A percentile compares a stretch with the other conserved stretches of the same genome.
phyloP scores from a whole-genome alignment of 2,329 filamentous ascomycete species.

The Stagonosporopsis vannaccii region DNA sequence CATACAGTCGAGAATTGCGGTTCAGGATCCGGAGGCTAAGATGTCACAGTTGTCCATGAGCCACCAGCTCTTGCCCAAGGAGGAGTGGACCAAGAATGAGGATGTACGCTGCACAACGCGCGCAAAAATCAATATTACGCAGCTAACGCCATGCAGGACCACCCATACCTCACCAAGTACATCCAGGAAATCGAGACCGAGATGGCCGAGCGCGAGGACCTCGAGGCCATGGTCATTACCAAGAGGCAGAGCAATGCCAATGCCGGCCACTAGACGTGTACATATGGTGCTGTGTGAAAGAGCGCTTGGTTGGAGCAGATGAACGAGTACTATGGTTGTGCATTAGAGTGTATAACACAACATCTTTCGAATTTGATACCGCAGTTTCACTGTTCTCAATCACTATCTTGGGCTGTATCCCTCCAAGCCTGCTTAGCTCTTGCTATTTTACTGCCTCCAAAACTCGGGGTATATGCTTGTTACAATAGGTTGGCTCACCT shows the following conservation, averaged over 20 bases:
- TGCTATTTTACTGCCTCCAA: not conserved
- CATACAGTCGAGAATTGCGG: conserved; percentile 12
- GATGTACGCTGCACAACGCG: conserved; percentile 58
- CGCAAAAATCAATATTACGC: not conserved
- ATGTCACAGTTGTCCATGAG: conserved; percentile 66
- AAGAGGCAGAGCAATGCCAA: conserved; percentile 45
- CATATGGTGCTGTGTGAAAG: conserved; percentile 28
- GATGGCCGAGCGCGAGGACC: conserved; percentile 70
- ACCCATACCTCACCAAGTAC: conserved; percentile 70
- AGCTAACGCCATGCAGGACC: conserved; percentile 60
- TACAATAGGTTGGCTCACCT: too few species aligned
- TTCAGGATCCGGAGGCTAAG: conserved; percentile 22
- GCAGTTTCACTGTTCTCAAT: conserved; percentile 9
- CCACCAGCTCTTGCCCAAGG: conserved; percentile 69
- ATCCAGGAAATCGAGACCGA: conserved; percentile 74
- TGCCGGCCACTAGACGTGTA: conserved; percentile 35
- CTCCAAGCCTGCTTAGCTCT: not conserved
- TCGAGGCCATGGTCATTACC: conserved; percentile 70
- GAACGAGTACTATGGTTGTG: conserved; percentile 34
- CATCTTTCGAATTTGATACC: conserved; percentile 28
- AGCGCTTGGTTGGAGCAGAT: conserved; percentile 21
- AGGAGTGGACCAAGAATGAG: conserved; percentile 72
- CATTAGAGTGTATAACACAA: conserved; percentile 52
- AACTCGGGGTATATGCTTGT: too few species aligned
- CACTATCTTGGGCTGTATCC: not conserved